Evolutionary conservation across 1,284 basidiomycete genomes (phyloP).

Genomic region (Ceratobasidium sp.): DNA sequence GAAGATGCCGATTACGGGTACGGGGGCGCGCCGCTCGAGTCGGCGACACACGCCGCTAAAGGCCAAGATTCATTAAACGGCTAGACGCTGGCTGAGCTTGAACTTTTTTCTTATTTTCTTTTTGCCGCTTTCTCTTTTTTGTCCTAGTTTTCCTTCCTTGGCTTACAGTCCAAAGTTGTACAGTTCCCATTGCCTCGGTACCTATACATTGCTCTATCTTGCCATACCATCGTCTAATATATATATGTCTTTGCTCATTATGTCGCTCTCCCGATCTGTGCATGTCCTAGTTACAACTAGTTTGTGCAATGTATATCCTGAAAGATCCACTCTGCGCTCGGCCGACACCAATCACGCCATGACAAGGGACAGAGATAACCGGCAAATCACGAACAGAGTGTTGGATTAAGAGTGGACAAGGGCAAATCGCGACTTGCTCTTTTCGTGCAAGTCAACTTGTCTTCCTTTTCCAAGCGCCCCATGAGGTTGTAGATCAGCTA

Average conservation of each 20-base stretch:
- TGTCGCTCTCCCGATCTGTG: conserved; percentile 8
- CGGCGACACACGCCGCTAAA: conserved; percentile 39
- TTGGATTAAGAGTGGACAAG: no score
- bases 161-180: conserved; percentile 21
- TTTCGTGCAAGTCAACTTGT: not conserved
- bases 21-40: conserved; percentile 20
- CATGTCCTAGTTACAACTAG: conserved; percentile 40
- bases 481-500: no score
- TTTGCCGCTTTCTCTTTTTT: not conserved
- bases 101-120: conserved; percentile 7
- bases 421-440: not conserved
- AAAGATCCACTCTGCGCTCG: conserved; percentile 1
- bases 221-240: conserved; percentile 30
- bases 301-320: conserved; percentile 40
- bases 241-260: conserved; percentile 26
- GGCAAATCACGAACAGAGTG: no score
- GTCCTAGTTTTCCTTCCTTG: conserved; percentile 25
- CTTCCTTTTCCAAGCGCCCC: not conserved
- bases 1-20: conserved; percentile 41
- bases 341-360: conserved; percentile 6
- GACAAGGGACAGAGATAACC: not conserved
- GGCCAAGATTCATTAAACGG: conserved; percentile 18
- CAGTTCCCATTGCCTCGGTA: conserved; percentile 8
- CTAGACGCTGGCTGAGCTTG: conserved; percentile 1
- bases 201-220: conserved; percentile 30